Conservation (phyloP, 257 asterid genomes). For the Solanum chaucha region DNA sequence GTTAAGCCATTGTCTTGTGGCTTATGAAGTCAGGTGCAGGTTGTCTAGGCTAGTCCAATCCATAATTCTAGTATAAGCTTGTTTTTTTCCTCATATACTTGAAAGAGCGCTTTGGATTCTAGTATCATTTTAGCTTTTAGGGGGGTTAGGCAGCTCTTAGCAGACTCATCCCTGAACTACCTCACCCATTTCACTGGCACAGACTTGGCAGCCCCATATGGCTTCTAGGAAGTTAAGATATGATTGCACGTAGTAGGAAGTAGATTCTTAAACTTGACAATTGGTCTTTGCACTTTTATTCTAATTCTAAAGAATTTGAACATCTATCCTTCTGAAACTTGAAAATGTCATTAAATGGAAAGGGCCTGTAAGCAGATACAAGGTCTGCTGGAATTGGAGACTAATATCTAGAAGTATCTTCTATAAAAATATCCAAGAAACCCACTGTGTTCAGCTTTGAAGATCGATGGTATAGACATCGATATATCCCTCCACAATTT, state of each 20-base stretch:
- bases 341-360: neutral
- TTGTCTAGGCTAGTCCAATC: neutral
- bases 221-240: neutral
- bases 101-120: neutral
- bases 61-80: neutral
- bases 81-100: neutral
- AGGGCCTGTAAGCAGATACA: neutral
- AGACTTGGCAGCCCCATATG: neutral
- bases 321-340: neutral
- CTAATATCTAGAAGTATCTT: neutral
- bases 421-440: neutral
- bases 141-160: neutral
- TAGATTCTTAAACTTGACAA: neutral
- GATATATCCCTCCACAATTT: neutral
- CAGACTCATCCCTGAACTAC: neutral
- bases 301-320: neutral
- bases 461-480: neutral
- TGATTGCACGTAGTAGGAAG: neutral
- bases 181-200: neutral
- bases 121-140: neutral
- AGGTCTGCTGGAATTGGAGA: neutral
- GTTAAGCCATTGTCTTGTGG: neutral
- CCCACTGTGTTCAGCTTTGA: neutral
- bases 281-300: neutral
- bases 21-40: neutral